Evolutionary conservation across 495 filamentous ascomycete genomes (phyloP), one percentile per base, ranked within the genome.

Genomic region (Bacidia rubella): DNA sequence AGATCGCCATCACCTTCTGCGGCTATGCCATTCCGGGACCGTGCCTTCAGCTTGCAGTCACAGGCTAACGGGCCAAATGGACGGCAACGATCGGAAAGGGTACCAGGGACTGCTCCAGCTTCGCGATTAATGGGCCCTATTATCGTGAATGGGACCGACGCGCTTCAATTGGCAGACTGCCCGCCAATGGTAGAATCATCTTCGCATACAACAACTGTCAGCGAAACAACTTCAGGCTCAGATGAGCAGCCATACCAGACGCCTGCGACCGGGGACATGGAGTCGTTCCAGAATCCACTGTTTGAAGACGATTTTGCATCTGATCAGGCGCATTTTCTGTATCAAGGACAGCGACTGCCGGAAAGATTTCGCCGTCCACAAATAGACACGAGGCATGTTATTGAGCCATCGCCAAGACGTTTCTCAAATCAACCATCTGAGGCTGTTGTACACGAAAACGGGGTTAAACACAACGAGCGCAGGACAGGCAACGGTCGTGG

Each of bases 121-220:
- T 15, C 26, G 2, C 55, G 63, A 43, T 7, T 35, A 15, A 35
- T 15, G 15, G 66, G 65, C 3, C 71, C 68, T 21, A 61, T 74
- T 19, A 73, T 75, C 47, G 67, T 68, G 9, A 72, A 75, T 51
- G 71, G 72, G 5, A 70, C 70, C 40, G 60, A 60, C 45, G 55
- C 24, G 5, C 59, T 47, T 60, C 55, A 55, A 25, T 58, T 49
- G 46, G 54, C 25, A 47, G 61, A 55, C 22, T 57, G 47, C 42
- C 38, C 41, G 41, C 56, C 50, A 45, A 46, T 46, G 20, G 51
- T 56, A 11, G 48, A 62, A 3, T 17, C 50, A 4, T 53, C 51
- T 2, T 56, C 55, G 2, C 51, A 57, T 40, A 26, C 48, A 0
- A 54, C 51, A 10, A 50, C 57, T 11, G 48, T 53, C 42, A 59